A percentile compares a stretch with the other conserved stretches of the same genome.
Evolutionary conservation across 306 rosid genomes (phyloP).

Genomic region (Macrotyloma uniflorum): DNA sequence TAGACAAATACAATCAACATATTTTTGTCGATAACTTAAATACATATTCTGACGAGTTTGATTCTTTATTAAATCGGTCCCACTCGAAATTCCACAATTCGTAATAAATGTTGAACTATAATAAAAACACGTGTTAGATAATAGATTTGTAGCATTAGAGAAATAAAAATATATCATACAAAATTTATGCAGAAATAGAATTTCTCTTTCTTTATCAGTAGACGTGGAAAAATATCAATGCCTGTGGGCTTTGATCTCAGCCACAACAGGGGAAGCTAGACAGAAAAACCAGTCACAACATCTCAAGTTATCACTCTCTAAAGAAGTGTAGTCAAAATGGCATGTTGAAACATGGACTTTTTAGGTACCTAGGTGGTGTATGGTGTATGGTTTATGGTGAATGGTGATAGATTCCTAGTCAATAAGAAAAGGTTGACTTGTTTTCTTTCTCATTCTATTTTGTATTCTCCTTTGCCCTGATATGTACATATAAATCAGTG

Average conservation of each 20-base stretch:
- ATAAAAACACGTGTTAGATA: not conserved
- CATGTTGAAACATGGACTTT: slow-evolving; percentile 2
- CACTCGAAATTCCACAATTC: not conserved
- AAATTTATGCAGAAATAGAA: not conserved
- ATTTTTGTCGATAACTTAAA: too few relatives aligned
- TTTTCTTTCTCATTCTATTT: slow-evolving; percentile 1
- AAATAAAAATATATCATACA: not conserved
- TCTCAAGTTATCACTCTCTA: slow-evolving; percentile 19
- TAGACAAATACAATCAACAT: too few relatives aligned
- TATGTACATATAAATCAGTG: slow-evolving; percentile 45
- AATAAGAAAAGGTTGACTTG: not conserved
- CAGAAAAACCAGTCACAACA: slow-evolving; percentile 6
- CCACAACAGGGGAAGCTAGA: not conserved
- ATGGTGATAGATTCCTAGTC: slow-evolving; percentile 1
- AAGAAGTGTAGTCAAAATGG: slow-evolving; percentile 7
- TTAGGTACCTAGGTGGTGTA: slow-evolving; percentile 9
- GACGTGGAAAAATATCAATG: not conserved
- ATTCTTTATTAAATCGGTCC: not conserved
- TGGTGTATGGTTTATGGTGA: too few relatives aligned
- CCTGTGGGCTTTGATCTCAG: slow-evolving; percentile 9
- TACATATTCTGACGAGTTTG: not conserved
- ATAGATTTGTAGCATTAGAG: not conserved
- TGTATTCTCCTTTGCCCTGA: not conserved
- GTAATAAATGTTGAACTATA: not conserved
- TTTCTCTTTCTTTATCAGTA: not conserved